Evolutionary conservation across 495 filamentous ascomycete species (phyloP), one percentile per base, ranked within the genome.

Genomic region (Trichocladium uniseriatum): DNA sequence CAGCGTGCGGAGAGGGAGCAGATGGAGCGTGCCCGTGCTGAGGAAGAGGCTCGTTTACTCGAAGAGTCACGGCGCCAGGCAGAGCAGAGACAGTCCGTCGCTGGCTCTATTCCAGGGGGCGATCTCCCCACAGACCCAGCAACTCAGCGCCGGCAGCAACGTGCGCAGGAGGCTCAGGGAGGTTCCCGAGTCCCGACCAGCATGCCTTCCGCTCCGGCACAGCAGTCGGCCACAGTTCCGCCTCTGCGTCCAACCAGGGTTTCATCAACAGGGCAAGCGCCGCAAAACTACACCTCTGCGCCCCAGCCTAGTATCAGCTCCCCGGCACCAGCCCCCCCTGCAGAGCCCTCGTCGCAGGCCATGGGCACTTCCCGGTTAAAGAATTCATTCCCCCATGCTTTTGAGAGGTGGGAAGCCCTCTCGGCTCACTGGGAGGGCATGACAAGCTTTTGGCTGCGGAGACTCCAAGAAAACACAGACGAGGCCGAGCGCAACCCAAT

Each of bases 381-480:
- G 49, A 74, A 69, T 39, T 75, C 83, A 3, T 94, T 97, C 63
- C 92, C 94, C 14, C 94, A 98, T 68, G 92, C 92, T 1, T 98
- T 98, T 55, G 90, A 98, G 64, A 79, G 92, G 36, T 98, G 94
- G 92, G 92, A 98, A 56, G 87, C 84, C 0, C 72, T 98, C 6
- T 97, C 94, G 0, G 92, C 94, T 13, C 92, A 96, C 55, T 98
- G 94, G 92, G 92, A 98, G 64, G 92, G 92, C 14, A 77, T 97
- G 49, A 98, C 92, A 1, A 86, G 87, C 44, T 97, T 94, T 69
- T 97, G 92, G 92, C 91, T 98, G 47, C 86, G 86, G 28, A 81
- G 88, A 49, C 75, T 97, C 0, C 88, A 97, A 61, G 79, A 89
- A 57, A 94, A 92, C 64, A 84, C 83, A 21, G 81, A 89, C 14